These are phyloP conservation scores for Plasmodium reichenowi DNA, from an alignment of 169 alveolate genomes.

Conservation along the genomic window DNA sequence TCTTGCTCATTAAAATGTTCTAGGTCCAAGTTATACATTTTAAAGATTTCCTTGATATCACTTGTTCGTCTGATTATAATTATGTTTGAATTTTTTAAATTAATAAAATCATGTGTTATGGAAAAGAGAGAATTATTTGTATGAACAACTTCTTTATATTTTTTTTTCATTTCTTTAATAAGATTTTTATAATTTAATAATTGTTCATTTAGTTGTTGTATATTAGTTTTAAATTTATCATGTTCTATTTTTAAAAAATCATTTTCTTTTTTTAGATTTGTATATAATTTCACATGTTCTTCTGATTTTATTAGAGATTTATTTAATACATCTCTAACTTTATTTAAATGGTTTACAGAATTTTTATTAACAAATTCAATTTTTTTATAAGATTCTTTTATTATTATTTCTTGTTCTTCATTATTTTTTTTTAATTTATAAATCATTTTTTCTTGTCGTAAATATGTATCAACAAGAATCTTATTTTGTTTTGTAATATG, in stretches of 20 bases:
- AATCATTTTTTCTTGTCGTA: constrained; percentile 12
- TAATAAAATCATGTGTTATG: constrained; percentile 53
- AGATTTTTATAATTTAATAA: constrained; percentile 19
- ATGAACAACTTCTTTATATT: constrained; percentile 14
- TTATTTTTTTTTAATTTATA: not conserved
- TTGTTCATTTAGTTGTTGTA: not conserved
- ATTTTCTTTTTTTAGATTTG: constrained; percentile 16
- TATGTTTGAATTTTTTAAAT: constrained; percentile 33
- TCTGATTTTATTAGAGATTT: constrained; percentile 24
- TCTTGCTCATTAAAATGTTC: constrained; percentile 1
- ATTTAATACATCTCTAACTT: constrained; percentile 38
- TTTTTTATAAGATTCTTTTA: not conserved
- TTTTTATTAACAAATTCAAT: constrained; percentile 14
- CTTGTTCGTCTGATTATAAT: constrained; percentile 4
- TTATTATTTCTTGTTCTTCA: not conserved
- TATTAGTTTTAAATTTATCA: not conserved
- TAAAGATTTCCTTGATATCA: constrained; percentile 21
- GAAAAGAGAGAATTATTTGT: constrained; percentile 57
- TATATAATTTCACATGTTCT: constrained; percentile 18
- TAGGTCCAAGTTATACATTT: constrained; percentile 11
- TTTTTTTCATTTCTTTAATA: constrained; percentile 16
- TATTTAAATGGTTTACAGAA: constrained; percentile 21
- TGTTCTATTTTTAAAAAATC: constrained; percentile 12
- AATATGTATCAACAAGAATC: constrained; percentile 5
- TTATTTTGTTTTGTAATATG: not conserved